Evolutionary conservation across 1,284 basidiomycete species (phyloP).

Genomic region (Malassezia globosa): DNA sequence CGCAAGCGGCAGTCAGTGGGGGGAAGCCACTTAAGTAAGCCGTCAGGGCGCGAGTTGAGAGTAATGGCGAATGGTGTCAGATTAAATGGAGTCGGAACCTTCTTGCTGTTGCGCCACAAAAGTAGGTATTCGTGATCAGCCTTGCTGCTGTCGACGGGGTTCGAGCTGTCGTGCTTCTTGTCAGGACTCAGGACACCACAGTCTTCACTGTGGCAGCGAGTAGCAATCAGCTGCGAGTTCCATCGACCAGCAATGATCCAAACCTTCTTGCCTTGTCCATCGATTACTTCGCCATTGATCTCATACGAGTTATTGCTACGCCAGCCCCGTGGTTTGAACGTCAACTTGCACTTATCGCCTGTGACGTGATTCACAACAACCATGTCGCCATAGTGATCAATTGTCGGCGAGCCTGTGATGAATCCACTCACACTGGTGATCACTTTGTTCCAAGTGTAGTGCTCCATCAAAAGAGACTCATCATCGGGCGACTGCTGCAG

Average conservation of each 20-base stretch:
- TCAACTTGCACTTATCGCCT: constrained; percentile 73
- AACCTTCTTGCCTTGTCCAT: constrained; percentile 57
- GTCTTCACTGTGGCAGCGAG: constrained; percentile 56
- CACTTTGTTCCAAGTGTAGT: constrained; percentile 82
- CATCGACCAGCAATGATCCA: constrained; percentile 93
- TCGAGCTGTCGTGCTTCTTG: constrained; percentile 31
- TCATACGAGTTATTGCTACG: constrained; percentile 80
- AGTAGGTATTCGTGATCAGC: constrained; percentile 60
- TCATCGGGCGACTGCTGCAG: constrained; percentile 7
- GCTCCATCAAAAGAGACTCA: constrained; percentile 50
- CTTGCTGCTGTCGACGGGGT: constrained; percentile 46
- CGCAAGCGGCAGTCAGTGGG: constrained; percentile 88
- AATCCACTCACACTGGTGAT: constrained; percentile 61
- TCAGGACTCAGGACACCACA: constrained; percentile 59
- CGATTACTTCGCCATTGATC: constrained; percentile 72
- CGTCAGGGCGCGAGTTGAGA: constrained; percentile 65
- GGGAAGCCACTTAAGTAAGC: constrained; percentile 63
- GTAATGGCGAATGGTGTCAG: constrained; percentile 92
- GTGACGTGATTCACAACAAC: constrained; percentile 84
- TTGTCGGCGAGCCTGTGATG: constrained; percentile 80
- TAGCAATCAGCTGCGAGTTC: constrained; percentile 83
- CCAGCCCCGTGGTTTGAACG: constrained; percentile 94
- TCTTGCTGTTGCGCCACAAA: constrained; percentile 81
- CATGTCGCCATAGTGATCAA: constrained; percentile 93
- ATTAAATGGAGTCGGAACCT: constrained; percentile 54